Percentiles rank a stretch among this genome's conserved stretches.
Evolutionary conservation across 768 basidiomycete species (phyloP).

Genomic region (Cantharellus cinnabarinus): DNA sequence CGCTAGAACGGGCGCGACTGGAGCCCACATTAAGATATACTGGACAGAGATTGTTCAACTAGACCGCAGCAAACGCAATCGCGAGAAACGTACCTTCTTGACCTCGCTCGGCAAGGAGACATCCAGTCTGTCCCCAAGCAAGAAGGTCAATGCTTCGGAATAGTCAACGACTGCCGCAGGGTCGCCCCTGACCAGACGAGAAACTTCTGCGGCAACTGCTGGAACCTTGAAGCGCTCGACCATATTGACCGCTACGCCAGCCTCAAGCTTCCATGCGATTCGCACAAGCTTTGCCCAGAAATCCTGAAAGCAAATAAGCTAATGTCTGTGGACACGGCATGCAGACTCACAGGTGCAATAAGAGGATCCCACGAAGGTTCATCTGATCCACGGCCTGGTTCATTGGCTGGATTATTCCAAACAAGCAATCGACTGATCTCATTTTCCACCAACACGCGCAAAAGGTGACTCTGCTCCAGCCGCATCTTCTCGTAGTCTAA

Average conservation of each 20-base stretch:
- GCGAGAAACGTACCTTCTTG: slow-evolving; percentile 29
- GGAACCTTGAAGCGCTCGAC: slow-evolving; percentile 72
- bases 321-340: neutral
- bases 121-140: slow-evolving; percentile 57
- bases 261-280: slow-evolving; percentile 63
- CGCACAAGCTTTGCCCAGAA: slow-evolving; percentile 50
- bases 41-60: slow-evolving; percentile 15
- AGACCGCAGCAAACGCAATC: neutral
- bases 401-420: slow-evolving; percentile 78
- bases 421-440: slow-evolving; percentile 73
- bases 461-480: slow-evolving; percentile 32
- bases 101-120: slow-evolving; percentile 36
- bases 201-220: slow-evolving; percentile 48
- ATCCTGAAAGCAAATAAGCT: slow-evolving; percentile 19
- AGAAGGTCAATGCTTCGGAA: slow-evolving; percentile 61
- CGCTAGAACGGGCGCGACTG: slow-evolving; percentile 68
- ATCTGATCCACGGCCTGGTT: slow-evolving; percentile 45
- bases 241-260: slow-evolving; percentile 64
- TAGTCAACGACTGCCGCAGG: slow-evolving; percentile 48
- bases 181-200: slow-evolving; percentile 49
- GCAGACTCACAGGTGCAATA: slow-evolving; percentile 34
- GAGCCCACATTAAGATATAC: slow-evolving; percentile 76
- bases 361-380: slow-evolving; percentile 27
- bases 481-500: slow-evolving; percentile 40
- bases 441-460: slow-evolving; percentile 75